phyloP scores from a whole-genome alignment of 495 filamentous ascomycete species.

The Penicillium herquei region DNA sequence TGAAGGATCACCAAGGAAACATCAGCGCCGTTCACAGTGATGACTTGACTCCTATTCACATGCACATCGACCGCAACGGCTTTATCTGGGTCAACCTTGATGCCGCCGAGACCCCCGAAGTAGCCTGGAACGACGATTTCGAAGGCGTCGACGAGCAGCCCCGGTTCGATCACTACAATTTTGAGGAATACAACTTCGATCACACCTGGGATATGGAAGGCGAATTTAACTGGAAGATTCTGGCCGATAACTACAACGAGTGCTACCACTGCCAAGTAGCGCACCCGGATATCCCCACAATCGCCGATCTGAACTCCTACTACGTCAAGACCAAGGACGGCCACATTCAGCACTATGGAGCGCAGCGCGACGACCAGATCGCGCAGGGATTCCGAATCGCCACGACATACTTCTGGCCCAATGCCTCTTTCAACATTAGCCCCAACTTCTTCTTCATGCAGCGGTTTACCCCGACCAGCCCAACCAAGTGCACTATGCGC shows the following conservation, averaged over 20 bases:
- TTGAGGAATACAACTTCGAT: slow-evolving; percentile 45
- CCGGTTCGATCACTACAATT: slow-evolving; percentile 42
- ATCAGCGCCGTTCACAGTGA: slow-evolving; percentile 52
- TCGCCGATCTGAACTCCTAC: slow-evolving; percentile 44
- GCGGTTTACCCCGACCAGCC: slow-evolving; percentile 39
- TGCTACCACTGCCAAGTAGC: slow-evolving; percentile 52
- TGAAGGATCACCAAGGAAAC: slow-evolving; percentile 38
- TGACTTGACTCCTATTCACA: slow-evolving; percentile 35
- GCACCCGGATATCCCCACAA: slow-evolving; percentile 43
- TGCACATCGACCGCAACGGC: slow-evolving; percentile 44
- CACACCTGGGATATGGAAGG: slow-evolving; percentile 48
- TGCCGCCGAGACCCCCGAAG: slow-evolving; percentile 28
- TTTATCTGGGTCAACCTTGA: slow-evolving; percentile 52
- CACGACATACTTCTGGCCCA: slow-evolving; percentile 46
- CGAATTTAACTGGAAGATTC: slow-evolving; percentile 50
- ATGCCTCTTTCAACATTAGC: slow-evolving; percentile 43
- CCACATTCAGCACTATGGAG: slow-evolving; percentile 43
- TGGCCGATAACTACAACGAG: slow-evolving; percentile 52
- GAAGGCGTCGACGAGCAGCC: slow-evolving; percentile 39
- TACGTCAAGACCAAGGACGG: slow-evolving; percentile 38
- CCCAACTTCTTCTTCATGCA: slow-evolving; percentile 51
- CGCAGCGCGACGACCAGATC: slow-evolving; percentile 34
- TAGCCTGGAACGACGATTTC: slow-evolving; percentile 43
- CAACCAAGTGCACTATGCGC: slow-evolving; percentile 36
- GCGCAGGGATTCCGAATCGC: slow-evolving; percentile 33